Evolutionary conservation across 306 rosid genomes (phyloP).

Genomic region (Rosa chinensis): DNA sequence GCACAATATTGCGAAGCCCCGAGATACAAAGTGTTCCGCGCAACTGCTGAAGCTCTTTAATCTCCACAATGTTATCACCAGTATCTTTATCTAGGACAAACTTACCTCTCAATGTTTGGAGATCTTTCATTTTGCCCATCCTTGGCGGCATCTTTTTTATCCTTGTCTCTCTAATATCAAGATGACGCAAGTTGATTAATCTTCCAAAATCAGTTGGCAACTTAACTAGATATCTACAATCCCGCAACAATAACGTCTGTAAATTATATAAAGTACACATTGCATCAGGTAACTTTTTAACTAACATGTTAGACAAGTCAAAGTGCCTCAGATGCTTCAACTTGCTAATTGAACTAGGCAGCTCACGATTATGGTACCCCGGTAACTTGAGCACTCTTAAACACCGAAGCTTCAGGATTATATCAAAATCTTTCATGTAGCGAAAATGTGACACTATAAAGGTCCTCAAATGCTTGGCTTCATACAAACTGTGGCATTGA

Average conservation of each 20-base stretch:
- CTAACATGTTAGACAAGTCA: not conserved
- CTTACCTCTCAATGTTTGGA: not conserved
- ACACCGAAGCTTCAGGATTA: not conserved
- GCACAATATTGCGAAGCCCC: not conserved
- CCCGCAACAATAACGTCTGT: not conserved
- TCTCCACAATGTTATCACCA: not conserved
- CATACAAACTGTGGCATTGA: not conserved
- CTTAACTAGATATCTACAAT: not conserved
- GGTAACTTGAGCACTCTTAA: not conserved
- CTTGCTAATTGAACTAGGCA: not conserved
- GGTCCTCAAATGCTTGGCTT: not conserved
- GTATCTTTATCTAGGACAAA: not conserved
- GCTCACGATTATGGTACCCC: rapidly evolving
- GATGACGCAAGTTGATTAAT: not conserved
- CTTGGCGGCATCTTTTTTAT: not conserved
- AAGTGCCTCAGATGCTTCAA: not conserved
- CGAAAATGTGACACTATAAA: not conserved
- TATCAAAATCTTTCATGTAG: not conserved
- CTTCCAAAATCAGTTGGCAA: conserved; percentile 3
- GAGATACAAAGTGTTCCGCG: conserved; percentile 8
- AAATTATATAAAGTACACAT: conserved; percentile 13
- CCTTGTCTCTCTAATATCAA: not conserved
- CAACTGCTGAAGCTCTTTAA: conserved; percentile 11
- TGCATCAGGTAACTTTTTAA: not conserved
- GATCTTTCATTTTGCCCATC: conserved; percentile 5